These are phyloP conservation scores for Ensete ventricosum DNA, from an alignment of 176 grass and related monocot species.

Conservation along the genomic window DNA sequence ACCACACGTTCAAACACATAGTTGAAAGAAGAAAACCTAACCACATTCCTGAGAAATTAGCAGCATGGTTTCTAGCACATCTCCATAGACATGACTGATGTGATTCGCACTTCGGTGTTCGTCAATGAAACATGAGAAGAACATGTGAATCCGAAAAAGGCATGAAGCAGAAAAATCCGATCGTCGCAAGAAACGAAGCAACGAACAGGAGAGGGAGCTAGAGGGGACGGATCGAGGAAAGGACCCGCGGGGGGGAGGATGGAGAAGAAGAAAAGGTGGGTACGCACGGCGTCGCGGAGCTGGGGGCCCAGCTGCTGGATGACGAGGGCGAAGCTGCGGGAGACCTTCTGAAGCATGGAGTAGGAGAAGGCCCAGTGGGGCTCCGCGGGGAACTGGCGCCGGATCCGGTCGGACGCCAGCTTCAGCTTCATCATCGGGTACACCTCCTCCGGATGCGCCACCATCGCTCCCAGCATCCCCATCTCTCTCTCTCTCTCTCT, in stretches of 20 bases:
- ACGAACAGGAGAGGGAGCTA: too few relatives aligned
- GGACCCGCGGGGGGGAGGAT: not conserved
- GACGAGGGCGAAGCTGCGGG: conserved; percentile 93
- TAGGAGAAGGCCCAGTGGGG: conserved; percentile 94
- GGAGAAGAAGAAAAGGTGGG: not conserved
- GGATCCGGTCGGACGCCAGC: conserved; percentile 63
- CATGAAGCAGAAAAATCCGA: too few relatives aligned
- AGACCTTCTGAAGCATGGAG: conserved; percentile 93
- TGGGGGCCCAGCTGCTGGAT: conserved; percentile 87
- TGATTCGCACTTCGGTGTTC: too few relatives aligned
- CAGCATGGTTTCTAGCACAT: too few relatives aligned
- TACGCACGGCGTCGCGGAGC: conserved; percentile 72
- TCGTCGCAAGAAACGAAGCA: too few relatives aligned
- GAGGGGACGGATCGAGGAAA: too few relatives aligned
- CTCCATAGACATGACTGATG: too few relatives aligned
- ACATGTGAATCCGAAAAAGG: too few relatives aligned
- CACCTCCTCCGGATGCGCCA: conserved; percentile 66
- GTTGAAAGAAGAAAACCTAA: too few relatives aligned
- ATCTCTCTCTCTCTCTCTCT: conserved; percentile 9
- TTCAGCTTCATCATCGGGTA: conserved; percentile 66
- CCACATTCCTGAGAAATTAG: too few relatives aligned
- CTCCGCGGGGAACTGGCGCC: conserved; percentile 75
- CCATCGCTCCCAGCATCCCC: conserved; percentile 29
- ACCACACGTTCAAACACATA: too few relatives aligned
- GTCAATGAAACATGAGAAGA: too few relatives aligned